These are phyloP conservation scores for Coemansia asiatica DNA, from an alignment of 192 early-diverging fungal species.

Conservation along the genomic window DNA sequence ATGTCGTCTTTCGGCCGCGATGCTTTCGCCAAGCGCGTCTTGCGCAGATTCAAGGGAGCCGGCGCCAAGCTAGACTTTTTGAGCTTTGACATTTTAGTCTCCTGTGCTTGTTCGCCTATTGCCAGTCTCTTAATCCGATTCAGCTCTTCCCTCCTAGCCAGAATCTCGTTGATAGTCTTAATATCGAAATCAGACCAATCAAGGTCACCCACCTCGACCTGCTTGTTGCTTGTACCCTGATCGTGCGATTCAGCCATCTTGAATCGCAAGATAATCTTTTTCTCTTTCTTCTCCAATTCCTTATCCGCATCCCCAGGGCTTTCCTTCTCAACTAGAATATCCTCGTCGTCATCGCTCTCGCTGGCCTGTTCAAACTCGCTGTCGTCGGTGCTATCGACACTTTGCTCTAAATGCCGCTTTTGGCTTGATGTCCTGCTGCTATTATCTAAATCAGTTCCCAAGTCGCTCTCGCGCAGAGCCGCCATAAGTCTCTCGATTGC, in stretches of 20 bases:
- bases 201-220: slow-evolving; percentile 32
- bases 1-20: slow-evolving; percentile 3
- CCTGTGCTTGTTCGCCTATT: background rate
- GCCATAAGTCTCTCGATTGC: background rate
- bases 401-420: background rate
- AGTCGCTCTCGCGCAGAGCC: background rate
- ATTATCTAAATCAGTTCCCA: background rate
- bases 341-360: slow-evolving; percentile 12
- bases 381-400: slow-evolving; percentile 9
- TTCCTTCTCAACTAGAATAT: too few relatives aligned
- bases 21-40: background rate
- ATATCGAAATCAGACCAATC: slow-evolving; percentile 56
- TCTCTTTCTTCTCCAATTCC: slow-evolving; percentile 20
- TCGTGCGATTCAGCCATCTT: slow-evolving; percentile 18
- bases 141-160: slow-evolving; percentile 42
- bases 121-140: background rate
- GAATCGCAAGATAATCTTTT: slow-evolving; percentile 39
- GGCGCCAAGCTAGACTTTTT: slow-evolving; percentile 52
- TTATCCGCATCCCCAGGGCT: background rate
- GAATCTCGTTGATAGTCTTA: slow-evolving; percentile 43
- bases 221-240: background rate
- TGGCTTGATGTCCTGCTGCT: background rate
- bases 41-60: slow-evolving; percentile 30
- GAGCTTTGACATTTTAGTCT: slow-evolving; percentile 26
- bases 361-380: slow-evolving; percentile 30